Evolutionary conservation across 1,139 yeast genomes (phyloP).

Genomic region (Taphrina communis): DNA sequence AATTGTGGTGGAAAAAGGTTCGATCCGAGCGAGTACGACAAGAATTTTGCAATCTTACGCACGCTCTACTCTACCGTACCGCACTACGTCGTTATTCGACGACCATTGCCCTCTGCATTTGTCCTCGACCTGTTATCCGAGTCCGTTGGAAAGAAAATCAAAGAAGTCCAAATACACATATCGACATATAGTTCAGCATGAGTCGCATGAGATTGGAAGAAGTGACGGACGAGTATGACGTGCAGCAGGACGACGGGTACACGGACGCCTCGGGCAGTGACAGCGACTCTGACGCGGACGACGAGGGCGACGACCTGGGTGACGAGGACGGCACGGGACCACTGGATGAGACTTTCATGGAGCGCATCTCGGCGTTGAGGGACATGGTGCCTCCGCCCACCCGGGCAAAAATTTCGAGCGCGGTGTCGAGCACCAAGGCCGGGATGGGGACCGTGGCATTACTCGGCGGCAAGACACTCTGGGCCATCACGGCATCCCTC

Average conservation of each 20-base stretch:
- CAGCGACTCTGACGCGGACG: slow-evolving; percentile 49
- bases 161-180: not conserved
- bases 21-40: slow-evolving; percentile 8
- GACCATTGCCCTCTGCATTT: too few relatives aligned
- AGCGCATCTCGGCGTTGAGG: slow-evolving; percentile 86
- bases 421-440: slow-evolving; percentile 51
- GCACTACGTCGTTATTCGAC: too few relatives aligned
- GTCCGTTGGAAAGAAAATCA: too few relatives aligned
- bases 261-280: slow-evolving; percentile 26
- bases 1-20: not conserved
- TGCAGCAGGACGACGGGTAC: slow-evolving; percentile 36
- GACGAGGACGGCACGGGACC: slow-evolving; percentile 69
- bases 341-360: slow-evolving; percentile 81
- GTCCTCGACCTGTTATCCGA: too few relatives aligned
- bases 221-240: slow-evolving; percentile 43
- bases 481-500: slow-evolving; percentile 85
- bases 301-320: too few relatives aligned
- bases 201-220: slow-evolving; percentile 40
- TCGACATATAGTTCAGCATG: slow-evolving; percentile 9
- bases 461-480: slow-evolving; percentile 74
- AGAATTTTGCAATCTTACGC: not conserved
- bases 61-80: too few relatives aligned
- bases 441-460: slow-evolving; percentile 54
- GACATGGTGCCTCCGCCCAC: slow-evolving; percentile 91
- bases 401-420: slow-evolving; percentile 59